Percentiles rank a stretch among this genome's conserved stretches.
phyloP scores from a whole-genome alignment of 2,329 filamentous ascomycete species.

The Fusarium sp. region DNA sequence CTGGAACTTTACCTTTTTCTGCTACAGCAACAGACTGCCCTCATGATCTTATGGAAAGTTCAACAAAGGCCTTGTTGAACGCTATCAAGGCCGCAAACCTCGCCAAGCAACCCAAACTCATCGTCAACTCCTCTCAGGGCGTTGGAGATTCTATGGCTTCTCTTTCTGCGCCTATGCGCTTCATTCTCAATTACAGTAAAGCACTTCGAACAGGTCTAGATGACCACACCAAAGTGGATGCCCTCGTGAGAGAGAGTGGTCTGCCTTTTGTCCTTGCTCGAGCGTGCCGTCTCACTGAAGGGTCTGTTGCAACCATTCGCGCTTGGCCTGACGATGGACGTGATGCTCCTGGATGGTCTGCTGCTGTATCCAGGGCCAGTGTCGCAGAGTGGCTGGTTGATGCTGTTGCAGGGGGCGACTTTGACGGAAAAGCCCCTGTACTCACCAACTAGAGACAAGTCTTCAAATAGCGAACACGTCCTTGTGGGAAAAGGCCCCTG shows the following conservation, averaged over 20 bases:
- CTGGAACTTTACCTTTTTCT: conserved; percentile 61
- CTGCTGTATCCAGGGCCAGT: neutral
- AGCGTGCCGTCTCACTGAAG: neutral
- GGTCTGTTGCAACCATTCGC: neutral
- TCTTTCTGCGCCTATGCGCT: conserved; percentile 55
- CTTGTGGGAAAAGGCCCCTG: neutral
- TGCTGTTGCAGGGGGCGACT: neutral
- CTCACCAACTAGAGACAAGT: neutral
- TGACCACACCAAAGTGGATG: conserved; percentile 62
- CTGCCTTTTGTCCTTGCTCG: neutral
- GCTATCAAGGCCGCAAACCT: conserved; percentile 49
- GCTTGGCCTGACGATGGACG: neutral
- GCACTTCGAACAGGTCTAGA: conserved; percentile 59
- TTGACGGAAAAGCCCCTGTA: neutral
- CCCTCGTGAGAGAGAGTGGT: conserved; percentile 49
- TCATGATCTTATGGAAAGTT: neutral
- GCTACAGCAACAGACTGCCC: conserved; percentile 53
- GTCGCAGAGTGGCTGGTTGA: neutral
- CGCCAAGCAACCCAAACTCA: conserved; percentile 55
- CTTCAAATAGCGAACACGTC: neutral
- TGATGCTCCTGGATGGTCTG: neutral
- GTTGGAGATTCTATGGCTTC: conserved; percentile 58
- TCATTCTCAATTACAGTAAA: conserved; percentile 57
- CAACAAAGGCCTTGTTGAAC: conserved; percentile 37
- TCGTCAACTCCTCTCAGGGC: conserved; percentile 64